Conservation (phyloP, 2,329 filamentous ascomycete species). For the Conoideocrella luteorostrata region DNA sequence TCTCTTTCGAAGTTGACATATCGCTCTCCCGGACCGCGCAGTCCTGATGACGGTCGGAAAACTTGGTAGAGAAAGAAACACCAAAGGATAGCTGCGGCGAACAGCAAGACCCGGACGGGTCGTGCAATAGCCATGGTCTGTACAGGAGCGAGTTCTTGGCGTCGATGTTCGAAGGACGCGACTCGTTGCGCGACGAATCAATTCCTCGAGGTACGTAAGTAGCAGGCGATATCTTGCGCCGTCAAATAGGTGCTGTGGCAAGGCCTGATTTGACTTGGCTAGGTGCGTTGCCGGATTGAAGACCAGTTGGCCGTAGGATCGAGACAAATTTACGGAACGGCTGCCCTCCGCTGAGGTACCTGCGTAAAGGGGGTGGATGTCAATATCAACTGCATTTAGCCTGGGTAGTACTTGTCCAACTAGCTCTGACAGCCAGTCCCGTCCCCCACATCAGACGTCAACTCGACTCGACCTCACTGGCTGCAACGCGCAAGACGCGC, state of each 20-base stretch:
- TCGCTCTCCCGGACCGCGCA: conserved; percentile 33
- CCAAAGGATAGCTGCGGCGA: conserved; percentile 65
- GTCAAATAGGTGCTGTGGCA: neutral
- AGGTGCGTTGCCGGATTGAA: too few species aligned
- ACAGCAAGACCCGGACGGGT: conserved; percentile 73
- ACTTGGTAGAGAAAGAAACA: conserved; percentile 74
- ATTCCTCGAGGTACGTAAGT: neutral
- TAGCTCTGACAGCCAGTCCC: too few species aligned
- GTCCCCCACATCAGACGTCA: too few species aligned
- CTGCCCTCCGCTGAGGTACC: too few species aligned
- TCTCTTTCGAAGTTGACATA: conserved; percentile 63
- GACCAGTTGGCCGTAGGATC: too few species aligned
- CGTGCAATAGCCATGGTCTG: conserved; percentile 75
- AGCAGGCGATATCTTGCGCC: neutral
- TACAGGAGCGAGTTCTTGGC: neutral
- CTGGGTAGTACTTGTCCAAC: too few species aligned
- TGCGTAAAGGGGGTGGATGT: too few species aligned
- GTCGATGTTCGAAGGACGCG: neutral
- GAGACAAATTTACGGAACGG: too few species aligned
- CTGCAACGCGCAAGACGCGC: conserved; percentile 4
- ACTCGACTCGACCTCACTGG: too few species aligned
- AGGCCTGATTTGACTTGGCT: too few species aligned
- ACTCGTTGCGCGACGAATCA: neutral
- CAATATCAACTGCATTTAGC: too few species aligned
- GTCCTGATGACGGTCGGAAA: conserved; percentile 50